These are phyloP conservation scores for Calocybe indica DNA, from an alignment of 768 basidiomycete species.

Conservation along the genomic window DNA sequence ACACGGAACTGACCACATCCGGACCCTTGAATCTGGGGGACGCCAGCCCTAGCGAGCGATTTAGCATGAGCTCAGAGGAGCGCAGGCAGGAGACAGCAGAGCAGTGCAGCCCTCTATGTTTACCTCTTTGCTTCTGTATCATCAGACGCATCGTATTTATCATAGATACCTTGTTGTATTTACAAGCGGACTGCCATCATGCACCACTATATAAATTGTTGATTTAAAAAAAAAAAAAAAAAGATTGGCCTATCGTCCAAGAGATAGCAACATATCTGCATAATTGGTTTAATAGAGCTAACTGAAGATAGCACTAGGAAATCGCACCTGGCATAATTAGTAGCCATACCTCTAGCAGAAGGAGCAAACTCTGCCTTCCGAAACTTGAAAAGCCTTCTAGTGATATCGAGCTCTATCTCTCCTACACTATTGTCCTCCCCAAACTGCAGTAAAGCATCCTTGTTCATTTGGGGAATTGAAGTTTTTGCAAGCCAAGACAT, in stretches of 20 bases:
- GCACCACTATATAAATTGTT: too few species aligned
- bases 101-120: too few species aligned
- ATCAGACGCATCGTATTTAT: too few species aligned
- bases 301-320: neutral
- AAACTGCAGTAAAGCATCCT: neutral
- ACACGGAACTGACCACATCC: too few species aligned
- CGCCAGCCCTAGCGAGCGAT: too few species aligned
- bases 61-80: too few species aligned
- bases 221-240: too few species aligned
- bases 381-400: conserved; percentile 3
- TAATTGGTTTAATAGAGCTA: neutral
- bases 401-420: neutral
- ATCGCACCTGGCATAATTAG: conserved; percentile 12
- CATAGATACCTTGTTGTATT: too few species aligned
- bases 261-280: conserved; percentile 7
- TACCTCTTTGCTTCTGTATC: too few species aligned
- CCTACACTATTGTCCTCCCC: neutral
- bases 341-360: conserved; percentile 9
- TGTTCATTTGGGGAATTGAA: neutral
- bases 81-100: too few species aligned
- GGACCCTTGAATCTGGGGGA: too few species aligned
- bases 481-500: neutral
- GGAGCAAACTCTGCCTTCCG: conserved; percentile 10
- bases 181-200: too few species aligned
- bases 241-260: conserved; percentile 6